Base-by-base conservation (phyloP, 1,139 yeast species). In the Suhomyces anneliseae region DNA sequence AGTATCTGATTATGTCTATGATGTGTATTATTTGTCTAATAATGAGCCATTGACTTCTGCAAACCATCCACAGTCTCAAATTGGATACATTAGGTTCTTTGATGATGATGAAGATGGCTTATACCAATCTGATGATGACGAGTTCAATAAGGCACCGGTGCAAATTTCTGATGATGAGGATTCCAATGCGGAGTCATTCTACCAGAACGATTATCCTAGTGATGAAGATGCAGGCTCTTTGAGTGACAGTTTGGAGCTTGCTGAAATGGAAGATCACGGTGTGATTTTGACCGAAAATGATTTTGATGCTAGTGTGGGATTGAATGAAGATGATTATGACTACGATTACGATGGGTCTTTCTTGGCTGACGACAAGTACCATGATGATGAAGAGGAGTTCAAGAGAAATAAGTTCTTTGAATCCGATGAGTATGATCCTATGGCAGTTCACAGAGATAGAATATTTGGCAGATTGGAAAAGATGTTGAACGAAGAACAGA, bases 171-270 rank as follows among this genome's bases (percentile, higher is more conserved):
- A 74, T 48, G 70, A 72, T 45, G 78, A 72, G 45, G 78, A 72
- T 51, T 71, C 76, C 3, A 72, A 72, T 52, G 97, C 96, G 11
- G 98, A 93, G 66, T 90, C 88, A 51, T 92, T 84, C 59, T 93
- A 93, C 63, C 83, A 84, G 58, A 93, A 93, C 65, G 98, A 93
- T 60, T 93, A 93, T 60, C 99, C 99, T 0, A 96, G 90, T 46
- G 96, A 90, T 59, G 97, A 89, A 57, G 93, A 87, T 58, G 88
- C 81, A 5, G 75, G 69, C 2, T 67, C 61, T 0, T 58, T 49
- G 36, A 64, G 64, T 44, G 71, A 63, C 15, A 54, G 60, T 27
- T 65, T 51, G 27, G 48, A 42, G 26, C 45, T 34, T 7, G 51
- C 39, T 4, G 68, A 75, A 39, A 75, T 66, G 42, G 74, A 69